phyloP scores from a whole-genome alignment of 139 green algal species.

The Desmodesmus armatus region DNA sequence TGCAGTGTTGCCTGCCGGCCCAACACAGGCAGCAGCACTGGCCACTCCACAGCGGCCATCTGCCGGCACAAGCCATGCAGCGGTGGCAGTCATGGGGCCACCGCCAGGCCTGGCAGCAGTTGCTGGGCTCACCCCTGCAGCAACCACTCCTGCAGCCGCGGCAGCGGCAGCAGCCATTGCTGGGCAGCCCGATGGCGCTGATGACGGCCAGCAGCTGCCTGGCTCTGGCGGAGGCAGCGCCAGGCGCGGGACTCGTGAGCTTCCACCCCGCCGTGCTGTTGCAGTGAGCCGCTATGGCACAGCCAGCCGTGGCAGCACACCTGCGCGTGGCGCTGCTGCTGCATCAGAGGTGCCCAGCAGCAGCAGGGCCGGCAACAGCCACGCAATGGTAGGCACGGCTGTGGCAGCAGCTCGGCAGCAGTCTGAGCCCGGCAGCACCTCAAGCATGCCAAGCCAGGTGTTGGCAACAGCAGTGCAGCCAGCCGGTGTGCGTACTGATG shows the following conservation, averaged over 20 bases:
- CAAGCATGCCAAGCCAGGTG: too few species aligned
- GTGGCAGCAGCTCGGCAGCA: background rate
- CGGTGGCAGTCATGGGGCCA: background rate
- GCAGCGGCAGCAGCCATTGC: background rate
- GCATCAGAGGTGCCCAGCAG: background rate
- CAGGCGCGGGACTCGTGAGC: conserved; percentile 1
- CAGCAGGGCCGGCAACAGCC: background rate
- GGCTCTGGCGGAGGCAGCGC: background rate
- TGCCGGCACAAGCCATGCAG: background rate
- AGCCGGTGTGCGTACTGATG: too few species aligned
- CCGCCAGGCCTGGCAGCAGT: background rate
- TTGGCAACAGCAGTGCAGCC: too few species aligned
- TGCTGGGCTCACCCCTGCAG: background rate
- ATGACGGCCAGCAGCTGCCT: conserved; percentile 11
- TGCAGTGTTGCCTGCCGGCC: too few species aligned
- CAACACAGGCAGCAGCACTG: background rate
- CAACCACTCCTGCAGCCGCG: background rate
- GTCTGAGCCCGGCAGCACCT: background rate
- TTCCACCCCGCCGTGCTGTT: conserved; percentile 23
- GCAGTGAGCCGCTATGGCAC: conserved; percentile 13
- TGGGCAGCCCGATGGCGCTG: background rate
- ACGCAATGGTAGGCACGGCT: too few species aligned
- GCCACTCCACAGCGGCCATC: background rate
- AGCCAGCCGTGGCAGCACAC: too few species aligned
- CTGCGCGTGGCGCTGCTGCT: background rate